These are phyloP conservation scores for Trichoderma parareesei DNA, from an alignment of 495 filamentous ascomycete genomes.

Conservation along the genomic window DNA sequence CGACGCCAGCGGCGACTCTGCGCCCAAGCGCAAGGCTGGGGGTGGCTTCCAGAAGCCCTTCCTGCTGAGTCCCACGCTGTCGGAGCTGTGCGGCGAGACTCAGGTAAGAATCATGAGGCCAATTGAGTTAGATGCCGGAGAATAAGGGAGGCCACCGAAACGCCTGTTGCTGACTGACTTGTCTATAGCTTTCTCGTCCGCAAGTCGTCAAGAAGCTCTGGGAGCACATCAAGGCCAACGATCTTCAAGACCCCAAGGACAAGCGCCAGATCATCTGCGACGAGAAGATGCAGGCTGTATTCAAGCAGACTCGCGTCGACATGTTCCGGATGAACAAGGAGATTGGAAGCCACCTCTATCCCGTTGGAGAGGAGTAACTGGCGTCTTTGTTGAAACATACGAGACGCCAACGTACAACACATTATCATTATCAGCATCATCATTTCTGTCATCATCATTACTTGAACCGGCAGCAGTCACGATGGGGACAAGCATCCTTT, in stretches of 20 bases:
- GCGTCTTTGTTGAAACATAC: neutral
- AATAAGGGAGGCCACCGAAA: neutral
- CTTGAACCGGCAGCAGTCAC: neutral
- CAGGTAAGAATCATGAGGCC: slow-evolving; percentile 37
- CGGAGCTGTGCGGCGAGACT: slow-evolving; percentile 48
- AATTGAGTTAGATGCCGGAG: neutral
- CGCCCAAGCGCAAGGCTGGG: slow-evolving; percentile 43
- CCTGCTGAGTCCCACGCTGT: slow-evolving; percentile 40
- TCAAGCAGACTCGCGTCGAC: slow-evolving; percentile 82
- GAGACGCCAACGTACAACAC: neutral
- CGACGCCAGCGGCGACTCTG: slow-evolving; percentile 45
- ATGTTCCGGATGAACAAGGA: slow-evolving; percentile 96
- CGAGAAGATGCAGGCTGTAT: slow-evolving; percentile 78
- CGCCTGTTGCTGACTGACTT: neutral
- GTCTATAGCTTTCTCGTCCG: slow-evolving; percentile 69
- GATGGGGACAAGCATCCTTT: neutral
- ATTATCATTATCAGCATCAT: neutral
- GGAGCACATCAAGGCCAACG: slow-evolving; percentile 80
- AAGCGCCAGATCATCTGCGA: slow-evolving; percentile 90
- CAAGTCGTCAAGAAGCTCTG: slow-evolving; percentile 94
- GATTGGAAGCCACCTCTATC: slow-evolving; percentile 47
- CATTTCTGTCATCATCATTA: neutral
- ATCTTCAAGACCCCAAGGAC: slow-evolving; percentile 85
- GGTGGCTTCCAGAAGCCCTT: slow-evolving; percentile 46
- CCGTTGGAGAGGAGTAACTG: slow-evolving; percentile 37